phyloP scores from a whole-genome alignment of 108 stramenopile genomes.

The Hondaea fermentalgiana region DNA sequence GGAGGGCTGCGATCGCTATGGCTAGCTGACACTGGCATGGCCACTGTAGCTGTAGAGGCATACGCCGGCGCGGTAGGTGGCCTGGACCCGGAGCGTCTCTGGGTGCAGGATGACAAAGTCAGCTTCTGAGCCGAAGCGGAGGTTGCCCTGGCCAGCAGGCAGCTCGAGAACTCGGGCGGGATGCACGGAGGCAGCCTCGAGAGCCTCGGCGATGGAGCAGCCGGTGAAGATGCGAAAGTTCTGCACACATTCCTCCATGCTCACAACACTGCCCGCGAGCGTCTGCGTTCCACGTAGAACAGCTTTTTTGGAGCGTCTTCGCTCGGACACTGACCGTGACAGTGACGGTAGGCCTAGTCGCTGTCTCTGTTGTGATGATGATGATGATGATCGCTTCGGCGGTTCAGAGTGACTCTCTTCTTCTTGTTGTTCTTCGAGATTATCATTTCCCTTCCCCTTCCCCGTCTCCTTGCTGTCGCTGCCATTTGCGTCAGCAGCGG shows the following conservation, averaged over 20 bases:
- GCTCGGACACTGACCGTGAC: too few species aligned
- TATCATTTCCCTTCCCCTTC: background rate
- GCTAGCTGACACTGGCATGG: too few species aligned
- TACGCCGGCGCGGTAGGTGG: background rate
- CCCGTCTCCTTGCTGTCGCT: background rate
- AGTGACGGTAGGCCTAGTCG: too few species aligned
- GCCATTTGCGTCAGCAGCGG: too few species aligned
- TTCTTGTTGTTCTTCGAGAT: too few species aligned
- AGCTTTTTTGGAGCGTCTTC: conserved; percentile 17
- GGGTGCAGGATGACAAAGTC: conserved; percentile 2
- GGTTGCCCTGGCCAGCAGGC: background rate
- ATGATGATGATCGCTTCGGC: background rate
- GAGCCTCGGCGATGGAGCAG: conserved; percentile 38
- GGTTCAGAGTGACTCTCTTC: background rate
- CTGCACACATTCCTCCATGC: conserved; percentile 47
- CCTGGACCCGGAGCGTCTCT: background rate
- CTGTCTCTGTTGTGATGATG: background rate
- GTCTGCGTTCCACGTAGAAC: conserved; percentile 42
- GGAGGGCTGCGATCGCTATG: too few species aligned
- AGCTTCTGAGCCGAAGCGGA: background rate
- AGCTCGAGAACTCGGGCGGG: conserved; percentile 44
- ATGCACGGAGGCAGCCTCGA: conserved; percentile 41
- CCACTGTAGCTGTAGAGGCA: background rate
- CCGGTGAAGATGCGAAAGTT: conserved; percentile 41
- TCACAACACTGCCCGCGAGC: conserved; percentile 48